Conservation (phyloP, 306 rosid species). For the Lathyrus sativus region DNA sequence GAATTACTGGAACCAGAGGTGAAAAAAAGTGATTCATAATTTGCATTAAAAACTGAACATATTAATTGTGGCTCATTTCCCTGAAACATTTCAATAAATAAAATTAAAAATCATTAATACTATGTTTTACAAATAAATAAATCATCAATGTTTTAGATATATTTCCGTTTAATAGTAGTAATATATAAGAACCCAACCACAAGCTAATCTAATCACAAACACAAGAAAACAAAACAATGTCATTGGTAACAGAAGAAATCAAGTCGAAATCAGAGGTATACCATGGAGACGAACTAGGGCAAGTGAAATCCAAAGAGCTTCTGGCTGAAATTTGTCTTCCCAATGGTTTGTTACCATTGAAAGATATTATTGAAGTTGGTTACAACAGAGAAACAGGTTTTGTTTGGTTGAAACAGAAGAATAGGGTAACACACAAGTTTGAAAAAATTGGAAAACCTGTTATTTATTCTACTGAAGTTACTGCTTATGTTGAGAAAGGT, state of each 20-base stretch:
- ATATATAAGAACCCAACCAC: neutral
- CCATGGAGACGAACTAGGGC: constrained; percentile 69
- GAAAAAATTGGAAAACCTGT: constrained; percentile 71
- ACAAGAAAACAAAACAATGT: constrained; percentile 44
- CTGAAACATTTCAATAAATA: no score
- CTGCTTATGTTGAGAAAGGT: constrained; percentile 57
- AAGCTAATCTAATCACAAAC: neutral
- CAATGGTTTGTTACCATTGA: constrained; percentile 71
- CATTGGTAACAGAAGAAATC: constrained; percentile 55
- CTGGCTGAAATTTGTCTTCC: constrained; percentile 67
- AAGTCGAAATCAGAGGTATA: constrained; percentile 64
- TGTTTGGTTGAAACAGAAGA: constrained; percentile 89
- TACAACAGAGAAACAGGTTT: constrained; percentile 62
- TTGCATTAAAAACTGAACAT: no score
- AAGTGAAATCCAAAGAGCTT: constrained; percentile 55
- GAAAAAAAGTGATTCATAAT: no score
- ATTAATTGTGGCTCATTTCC: no score
- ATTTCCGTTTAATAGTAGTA: no score
- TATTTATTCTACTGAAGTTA: constrained; percentile 65
- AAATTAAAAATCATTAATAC: no score
- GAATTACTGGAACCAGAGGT: no score
- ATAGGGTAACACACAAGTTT: constrained; percentile 65
- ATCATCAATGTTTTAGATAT: no score
- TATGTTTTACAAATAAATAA: no score
- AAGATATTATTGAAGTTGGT: constrained; percentile 82